A percentile compares a stretch with the other conserved stretches of the same genome.
phyloP scores from a whole-genome alignment of 306 rosid genomes.

The Sindora glabra region DNA sequence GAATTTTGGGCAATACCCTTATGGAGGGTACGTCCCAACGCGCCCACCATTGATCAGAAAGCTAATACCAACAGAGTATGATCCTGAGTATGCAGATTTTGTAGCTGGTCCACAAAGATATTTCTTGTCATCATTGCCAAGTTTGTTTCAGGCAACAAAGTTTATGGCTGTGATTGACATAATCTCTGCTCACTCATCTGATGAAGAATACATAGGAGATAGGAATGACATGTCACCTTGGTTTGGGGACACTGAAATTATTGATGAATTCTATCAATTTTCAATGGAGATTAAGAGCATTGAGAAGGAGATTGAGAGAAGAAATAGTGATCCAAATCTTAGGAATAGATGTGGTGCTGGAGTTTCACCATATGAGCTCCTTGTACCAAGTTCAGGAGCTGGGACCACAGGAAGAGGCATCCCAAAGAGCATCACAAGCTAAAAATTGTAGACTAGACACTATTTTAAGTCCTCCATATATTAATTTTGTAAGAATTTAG shows the following conservation, averaged over 20 bases:
- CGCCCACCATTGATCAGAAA: conserved; percentile 23
- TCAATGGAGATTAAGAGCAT: conserved; percentile 30
- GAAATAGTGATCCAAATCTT: conserved; percentile 27
- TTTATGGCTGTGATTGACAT: conserved; percentile 33
- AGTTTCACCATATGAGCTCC: conserved; percentile 23
- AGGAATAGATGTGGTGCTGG: conserved; percentile 28
- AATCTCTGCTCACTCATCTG: conserved; percentile 37
- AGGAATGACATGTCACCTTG: conserved; percentile 20
- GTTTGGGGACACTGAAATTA: conserved; percentile 29
- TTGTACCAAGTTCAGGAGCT: too few relatives aligned
- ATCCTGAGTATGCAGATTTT: conserved; percentile 17
- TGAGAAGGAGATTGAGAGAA: conserved; percentile 25
- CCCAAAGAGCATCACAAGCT: too few relatives aligned
- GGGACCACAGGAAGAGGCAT: too few relatives aligned
- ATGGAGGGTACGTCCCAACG: conserved; percentile 18
- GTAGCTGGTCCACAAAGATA: conserved; percentile 15
- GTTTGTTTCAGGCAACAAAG: conserved; percentile 32
- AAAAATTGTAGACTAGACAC: too few relatives aligned
- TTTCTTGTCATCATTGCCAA: conserved; percentile 27
- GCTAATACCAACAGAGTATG: conserved; percentile 20
- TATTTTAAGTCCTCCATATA: too few relatives aligned
- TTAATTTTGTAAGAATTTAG: too few relatives aligned
- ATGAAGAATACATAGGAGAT: conserved; percentile 33
- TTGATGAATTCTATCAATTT: conserved; percentile 24
- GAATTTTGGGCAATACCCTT: conserved; percentile 39